Percentiles rank a stretch among this genome's conserved stretches.
Evolutionary conservation across 2,329 filamentous ascomycete genomes (phyloP).

Genomic region (Sporothrix euskadiensis): DNA sequence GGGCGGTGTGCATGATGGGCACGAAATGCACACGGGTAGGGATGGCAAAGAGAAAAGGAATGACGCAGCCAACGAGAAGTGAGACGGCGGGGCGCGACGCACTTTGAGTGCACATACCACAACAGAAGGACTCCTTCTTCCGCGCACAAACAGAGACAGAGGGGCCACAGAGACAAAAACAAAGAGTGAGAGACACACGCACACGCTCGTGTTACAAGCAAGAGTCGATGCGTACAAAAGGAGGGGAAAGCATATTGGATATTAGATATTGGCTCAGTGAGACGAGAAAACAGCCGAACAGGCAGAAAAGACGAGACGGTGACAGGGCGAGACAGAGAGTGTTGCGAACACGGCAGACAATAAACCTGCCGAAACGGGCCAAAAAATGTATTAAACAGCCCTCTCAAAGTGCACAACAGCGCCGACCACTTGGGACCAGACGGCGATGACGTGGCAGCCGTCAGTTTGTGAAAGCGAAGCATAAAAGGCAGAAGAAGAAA

Average conservation of each 20-base stretch:
- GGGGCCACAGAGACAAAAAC: not conserved
- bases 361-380: not conserved
- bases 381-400: not conserved
- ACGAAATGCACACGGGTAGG: conserved; percentile 11
- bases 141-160: not conserved
- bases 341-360: not conserved
- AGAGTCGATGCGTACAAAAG: not conserved
- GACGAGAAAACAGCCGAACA: not conserved
- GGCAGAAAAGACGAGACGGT: not conserved
- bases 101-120: not conserved
- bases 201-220: not conserved
- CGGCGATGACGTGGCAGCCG: conserved; percentile 24
- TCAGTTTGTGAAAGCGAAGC: too few species aligned
- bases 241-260: not conserved
- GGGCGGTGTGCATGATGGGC: conserved; percentile 16
- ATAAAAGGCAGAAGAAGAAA: not conserved
- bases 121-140: not conserved
- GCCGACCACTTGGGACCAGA: conserved; percentile 13
- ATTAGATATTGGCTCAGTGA: not conserved
- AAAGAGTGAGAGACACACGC: not conserved
- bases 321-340: not conserved
- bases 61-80: conserved; percentile 21
- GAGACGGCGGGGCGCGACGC: conserved; percentile 22
- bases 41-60: not conserved
- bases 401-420: conserved; percentile 2